phyloP scores from a whole-genome alignment of 306 rosid genomes.

The Gleditsia sinensis region DNA sequence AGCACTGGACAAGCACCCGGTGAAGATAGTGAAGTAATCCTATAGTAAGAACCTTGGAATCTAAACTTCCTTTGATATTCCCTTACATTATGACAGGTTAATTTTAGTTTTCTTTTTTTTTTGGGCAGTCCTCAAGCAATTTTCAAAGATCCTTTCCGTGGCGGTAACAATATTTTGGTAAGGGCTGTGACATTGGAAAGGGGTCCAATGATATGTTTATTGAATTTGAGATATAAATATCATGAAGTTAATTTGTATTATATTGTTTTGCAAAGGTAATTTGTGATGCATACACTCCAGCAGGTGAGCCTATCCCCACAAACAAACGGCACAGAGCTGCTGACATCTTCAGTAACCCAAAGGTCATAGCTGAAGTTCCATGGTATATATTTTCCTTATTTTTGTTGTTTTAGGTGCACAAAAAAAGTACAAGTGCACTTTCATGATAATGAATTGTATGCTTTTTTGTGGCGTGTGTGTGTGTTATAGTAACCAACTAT shows the following conservation, averaged over 20 bases:
- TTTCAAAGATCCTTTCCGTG: constrained; percentile 97
- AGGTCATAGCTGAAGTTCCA: constrained; percentile 80
- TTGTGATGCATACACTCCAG: constrained; percentile 91
- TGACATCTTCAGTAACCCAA: constrained; percentile 75
- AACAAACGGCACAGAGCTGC: constrained; percentile 93
- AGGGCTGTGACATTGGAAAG: constrained; percentile 31
- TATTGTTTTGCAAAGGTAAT: constrained; percentile 64
- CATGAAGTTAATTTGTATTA: constrained; percentile 28
- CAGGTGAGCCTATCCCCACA: constrained; percentile 96
- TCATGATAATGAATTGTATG: constrained; percentile 5
- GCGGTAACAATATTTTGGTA: constrained; percentile 97
- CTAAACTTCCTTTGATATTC: constrained; percentile 9
- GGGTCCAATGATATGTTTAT: constrained; percentile 19
- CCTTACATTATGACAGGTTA: constrained; percentile 13
- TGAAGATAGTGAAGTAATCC: constrained; percentile 98
- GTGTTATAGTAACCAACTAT: not conserved
- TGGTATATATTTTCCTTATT: constrained; percentile 54
- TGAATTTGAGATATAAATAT: constrained; percentile 27
- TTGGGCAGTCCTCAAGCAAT: constrained; percentile 87
- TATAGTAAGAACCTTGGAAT: constrained; percentile 74
- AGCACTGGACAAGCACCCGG: constrained; percentile 99
- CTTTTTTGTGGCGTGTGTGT: not conserved
- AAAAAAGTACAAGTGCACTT: constrained; percentile 5
- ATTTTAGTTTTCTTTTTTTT: constrained; percentile 22
- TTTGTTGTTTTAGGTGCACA: not conserved